phyloP scores from a whole-genome alignment of 768 basidiomycete genomes.

The Dentipellis sp. region DNA sequence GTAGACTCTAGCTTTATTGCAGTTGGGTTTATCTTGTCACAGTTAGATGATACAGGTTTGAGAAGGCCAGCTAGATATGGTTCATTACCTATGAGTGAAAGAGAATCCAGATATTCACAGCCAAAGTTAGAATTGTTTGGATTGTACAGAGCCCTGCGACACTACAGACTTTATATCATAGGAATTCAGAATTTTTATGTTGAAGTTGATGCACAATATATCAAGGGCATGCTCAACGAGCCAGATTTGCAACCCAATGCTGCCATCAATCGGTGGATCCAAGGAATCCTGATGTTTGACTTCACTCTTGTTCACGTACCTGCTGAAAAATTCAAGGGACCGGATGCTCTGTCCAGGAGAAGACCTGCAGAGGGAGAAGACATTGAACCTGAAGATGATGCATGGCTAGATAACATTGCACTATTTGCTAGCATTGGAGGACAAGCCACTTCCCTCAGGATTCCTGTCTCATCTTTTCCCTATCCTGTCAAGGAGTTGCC shows the following conservation, averaged over 20 bases:
- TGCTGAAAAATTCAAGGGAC: slow-evolving; percentile 22
- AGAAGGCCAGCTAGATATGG: slow-evolving; percentile 22
- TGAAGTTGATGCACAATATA: slow-evolving; percentile 30
- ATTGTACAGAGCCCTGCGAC: slow-evolving; percentile 15
- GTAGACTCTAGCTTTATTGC: slow-evolving; percentile 29
- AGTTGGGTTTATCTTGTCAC: slow-evolving; percentile 29
- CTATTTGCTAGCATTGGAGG: too few species aligned
- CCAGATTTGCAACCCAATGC: slow-evolving; percentile 29
- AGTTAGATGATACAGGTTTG: slow-evolving; percentile 15
- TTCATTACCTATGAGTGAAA: slow-evolving; percentile 24
- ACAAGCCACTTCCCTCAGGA: too few species aligned
- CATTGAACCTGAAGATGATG: slow-evolving; percentile 9
- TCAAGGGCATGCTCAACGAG: slow-evolving; percentile 34
- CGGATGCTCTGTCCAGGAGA: slow-evolving; percentile 30
- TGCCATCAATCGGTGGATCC: slow-evolving; percentile 32
- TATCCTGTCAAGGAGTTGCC: too few species aligned
- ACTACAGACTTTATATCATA: slow-evolving; percentile 18
- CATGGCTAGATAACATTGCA: slow-evolving; percentile 1
- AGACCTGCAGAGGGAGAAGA: slow-evolving; percentile 11
- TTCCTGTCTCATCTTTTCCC: too few species aligned
- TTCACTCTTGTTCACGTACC: slow-evolving; percentile 31
- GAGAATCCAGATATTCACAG: slow-evolving; percentile 18
- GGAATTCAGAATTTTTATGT: slow-evolving; percentile 23
- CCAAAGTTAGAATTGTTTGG: slow-evolving; percentile 22
- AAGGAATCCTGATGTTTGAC: slow-evolving; percentile 6